Evolutionary conservation across 1,284 basidiomycete species (phyloP).

Genomic region (Pseudozyma sp.): DNA sequence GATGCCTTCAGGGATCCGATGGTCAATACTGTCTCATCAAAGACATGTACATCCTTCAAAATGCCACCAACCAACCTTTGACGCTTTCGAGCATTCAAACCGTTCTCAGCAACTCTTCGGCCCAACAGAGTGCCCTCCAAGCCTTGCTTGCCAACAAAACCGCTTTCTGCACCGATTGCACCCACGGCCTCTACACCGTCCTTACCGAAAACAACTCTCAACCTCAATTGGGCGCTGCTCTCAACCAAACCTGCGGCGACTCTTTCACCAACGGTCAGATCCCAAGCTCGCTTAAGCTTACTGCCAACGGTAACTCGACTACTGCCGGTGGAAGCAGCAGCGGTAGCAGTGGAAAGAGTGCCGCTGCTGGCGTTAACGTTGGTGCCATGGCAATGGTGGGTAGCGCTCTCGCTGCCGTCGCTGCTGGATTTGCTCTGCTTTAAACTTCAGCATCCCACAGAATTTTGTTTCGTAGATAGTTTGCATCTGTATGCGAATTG

Average conservation of each 20-base stretch:
- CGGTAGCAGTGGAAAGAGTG: constrained; percentile 9
- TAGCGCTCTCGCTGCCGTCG: constrained; percentile 29
- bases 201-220: constrained; percentile 34
- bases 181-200: constrained; percentile 32
- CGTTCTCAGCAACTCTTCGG: constrained; percentile 17
- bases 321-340: neutral
- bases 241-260: constrained; percentile 26
- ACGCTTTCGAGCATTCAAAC: constrained; percentile 17
- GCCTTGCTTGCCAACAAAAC: constrained; percentile 32
- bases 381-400: constrained; percentile 13
- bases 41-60: constrained; percentile 36
- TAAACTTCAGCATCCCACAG: no score
- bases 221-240: constrained; percentile 18
- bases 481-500: no score
- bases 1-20: constrained; percentile 22
- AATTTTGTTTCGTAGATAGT: no score
- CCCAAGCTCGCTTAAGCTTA: constrained; percentile 30
- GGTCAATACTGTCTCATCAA: constrained; percentile 22
- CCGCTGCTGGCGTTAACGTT: constrained; percentile 6
- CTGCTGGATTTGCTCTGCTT: constrained; percentile 37
- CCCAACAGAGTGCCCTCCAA: constrained; percentile 22
- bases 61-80: constrained; percentile 23
- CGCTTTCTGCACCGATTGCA: constrained; percentile 50
- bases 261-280: constrained; percentile 35
- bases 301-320: constrained; percentile 38